phyloP scores from a whole-genome alignment of 2,329 filamentous ascomycete genomes.

The Colletotrichum musicola region DNA sequence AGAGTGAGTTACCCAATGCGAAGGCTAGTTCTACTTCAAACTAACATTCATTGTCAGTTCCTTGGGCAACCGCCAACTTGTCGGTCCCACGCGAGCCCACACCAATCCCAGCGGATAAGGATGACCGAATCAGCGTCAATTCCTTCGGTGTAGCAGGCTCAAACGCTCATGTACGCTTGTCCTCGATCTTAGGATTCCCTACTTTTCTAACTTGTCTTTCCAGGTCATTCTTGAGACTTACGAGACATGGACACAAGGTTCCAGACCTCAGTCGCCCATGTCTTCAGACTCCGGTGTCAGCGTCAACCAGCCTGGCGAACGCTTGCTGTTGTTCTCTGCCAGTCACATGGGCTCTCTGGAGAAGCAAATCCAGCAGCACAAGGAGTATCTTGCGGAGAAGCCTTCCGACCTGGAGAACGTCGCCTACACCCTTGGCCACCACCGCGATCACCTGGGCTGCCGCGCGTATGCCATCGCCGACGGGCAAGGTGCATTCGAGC shows the following conservation, averaged over 20 bases:
- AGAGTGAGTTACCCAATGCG: constrained; percentile 3
- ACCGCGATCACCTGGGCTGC: constrained; percentile 45
- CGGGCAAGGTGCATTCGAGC: constrained; percentile 38
- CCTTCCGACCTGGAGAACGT: constrained; percentile 40
- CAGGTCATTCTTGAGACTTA: constrained; percentile 34
- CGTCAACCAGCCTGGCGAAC: constrained; percentile 4
- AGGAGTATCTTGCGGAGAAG: constrained; percentile 41
- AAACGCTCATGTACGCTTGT: constrained; percentile 29
- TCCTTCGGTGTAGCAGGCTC: constrained; percentile 51
- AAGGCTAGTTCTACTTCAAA: not conserved
- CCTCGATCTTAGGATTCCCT: rapidly evolving
- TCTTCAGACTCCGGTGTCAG: constrained; percentile 26
- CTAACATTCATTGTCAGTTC: constrained; percentile 14
- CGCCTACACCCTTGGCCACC: constrained; percentile 47
- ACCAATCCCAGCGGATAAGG: constrained; percentile 43
- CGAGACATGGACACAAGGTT: constrained; percentile 18
- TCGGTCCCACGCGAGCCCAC: constrained; percentile 43
- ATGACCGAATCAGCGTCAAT: constrained; percentile 50
- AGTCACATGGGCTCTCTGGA: constrained; percentile 14
- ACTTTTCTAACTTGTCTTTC: not conserved
- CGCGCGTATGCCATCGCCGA: constrained; percentile 43
- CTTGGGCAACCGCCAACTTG: constrained; percentile 41
- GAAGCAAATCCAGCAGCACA: constrained; percentile 35
- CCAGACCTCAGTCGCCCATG: constrained; percentile 25
- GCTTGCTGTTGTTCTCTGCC: constrained; percentile 31